Base-by-base conservation (phyloP, 2,329 filamentous ascomycete genomes). In the Calonectria hawksworthii region DNA sequence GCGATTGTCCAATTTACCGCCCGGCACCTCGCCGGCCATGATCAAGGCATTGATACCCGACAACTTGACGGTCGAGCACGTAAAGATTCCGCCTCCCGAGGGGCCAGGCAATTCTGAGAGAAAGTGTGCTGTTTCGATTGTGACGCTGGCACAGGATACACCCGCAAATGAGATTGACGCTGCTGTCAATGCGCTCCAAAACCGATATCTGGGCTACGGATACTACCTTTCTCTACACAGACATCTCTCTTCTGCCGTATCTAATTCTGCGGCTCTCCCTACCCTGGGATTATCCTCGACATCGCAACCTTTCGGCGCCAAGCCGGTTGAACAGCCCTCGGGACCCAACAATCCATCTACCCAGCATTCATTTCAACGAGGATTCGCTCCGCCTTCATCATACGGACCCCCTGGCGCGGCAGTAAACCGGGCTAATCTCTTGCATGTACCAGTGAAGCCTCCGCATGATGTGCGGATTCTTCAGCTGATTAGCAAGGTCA, bases 201-300 rank as follows among this genome's bases (percentile, higher is more conserved):
- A 97, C 77, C 92, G 90, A 78, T 98, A 98, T 83, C 87, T 98
- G 21, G 96, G 96, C 21, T 95, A 92, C 83, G 96, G 96, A 7
- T 95, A 94, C 86, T 94, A 96, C 83, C 88, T 98, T 2, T 93
- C 92, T 9, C 89, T 98, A 56, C 95, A 96, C 74, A 90, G 95
- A 13, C 94, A 98, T 85, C 89, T 98, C 5, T 98, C 95, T 0
- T 98, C 95, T 3, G 92, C 93, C 5, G 87, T 90, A n/a, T 83
- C 89, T 30, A 87, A 89, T 8, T 85, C 89, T 1, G 79, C 83
- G 1, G 84, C 87, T n/a, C 68, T 83, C 4, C 74, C 83, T 4
- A 81, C 72, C n/a, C 67, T 83, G 18, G 73, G 76, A 16, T 79
- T 89, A 4, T 85, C 87, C 1, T 85, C 88, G 1, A 85, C 86